Evolutionary conservation across 208 protist genomes (phyloP), one percentile per base, ranked within the genome.

Genomic region (Angomonas deanei): DNA sequence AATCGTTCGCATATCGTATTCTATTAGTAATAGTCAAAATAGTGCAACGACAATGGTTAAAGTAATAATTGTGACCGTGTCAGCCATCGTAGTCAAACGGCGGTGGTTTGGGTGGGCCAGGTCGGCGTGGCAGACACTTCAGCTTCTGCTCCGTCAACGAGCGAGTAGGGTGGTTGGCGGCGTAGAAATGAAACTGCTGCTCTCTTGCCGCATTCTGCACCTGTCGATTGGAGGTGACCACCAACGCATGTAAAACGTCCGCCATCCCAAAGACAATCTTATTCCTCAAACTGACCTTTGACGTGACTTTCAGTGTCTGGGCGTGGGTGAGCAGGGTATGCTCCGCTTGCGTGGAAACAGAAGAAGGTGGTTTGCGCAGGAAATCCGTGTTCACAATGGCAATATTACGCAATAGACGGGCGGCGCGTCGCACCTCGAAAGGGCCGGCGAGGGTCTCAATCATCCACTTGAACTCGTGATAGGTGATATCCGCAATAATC

Each of bases 401-500:
- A 24, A 83, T 61, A 21, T 79, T 72, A 2, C 46, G 61, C 53
- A 92, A 70, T 55, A 92, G 61, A 11, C 61, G 56, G 0, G 64
- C 49, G 0, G 85, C 85, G 13, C 85, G 78, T n/a, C 64, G 62
- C 4, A 82, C 42, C 63, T 92, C 85, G n/a, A 61, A 61, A 0
- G 74, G 78, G 2, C 85, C 85, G 1, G 85, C 85, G 4, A 92
- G 78, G 0, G 85, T 92, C 60, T 86, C 79, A 21, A 88, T 53
- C 58, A 92, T 88, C 85, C 85, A 88, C 33, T 68, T 59, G 48
- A 92, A 92, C 70, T 88, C 85, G 15, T 79, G 70, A 19, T 82
- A 74, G 6, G 78, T 85, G 55, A 84, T 53, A 64, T 88, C 85
- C 0, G 81, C 68, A 8, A 92, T 64, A 24, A 92, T 62, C 85